phyloP scores from a whole-genome alignment of 2,329 filamentous ascomycete species.

The Boeremia exigua region DNA sequence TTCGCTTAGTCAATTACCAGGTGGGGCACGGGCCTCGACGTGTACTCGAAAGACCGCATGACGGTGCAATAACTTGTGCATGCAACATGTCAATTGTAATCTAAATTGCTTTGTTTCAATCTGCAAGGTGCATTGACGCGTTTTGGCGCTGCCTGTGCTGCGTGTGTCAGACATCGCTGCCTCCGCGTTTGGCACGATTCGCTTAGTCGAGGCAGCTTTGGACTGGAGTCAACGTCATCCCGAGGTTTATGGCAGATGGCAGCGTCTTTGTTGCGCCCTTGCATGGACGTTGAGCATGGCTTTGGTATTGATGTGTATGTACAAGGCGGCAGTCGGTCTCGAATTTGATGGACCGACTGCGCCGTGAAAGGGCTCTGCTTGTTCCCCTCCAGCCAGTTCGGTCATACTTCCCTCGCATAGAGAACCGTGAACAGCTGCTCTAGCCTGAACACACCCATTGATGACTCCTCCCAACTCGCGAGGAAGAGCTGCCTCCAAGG shows the following conservation, averaged over 20 bases:
- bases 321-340: conserved; percentile 26
- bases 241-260: conserved; percentile 17
- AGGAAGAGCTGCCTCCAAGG: conserved; percentile 15
- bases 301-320: conserved; percentile 31
- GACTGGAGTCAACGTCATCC: conserved; percentile 26
- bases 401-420: not conserved
- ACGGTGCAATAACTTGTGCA: conserved; percentile 17
- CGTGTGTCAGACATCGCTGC: conserved; percentile 7
- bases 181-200: conserved; percentile 14
- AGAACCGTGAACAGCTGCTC: conserved; percentile 12
- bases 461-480: conserved; percentile 12
- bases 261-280: conserved; percentile 14
- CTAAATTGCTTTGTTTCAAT: not conserved
- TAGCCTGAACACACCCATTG: conserved; percentile 9
- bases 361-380: conserved; percentile 10
- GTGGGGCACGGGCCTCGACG: conserved; percentile 12
- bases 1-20: conserved; percentile 38
- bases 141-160: conserved; percentile 1
- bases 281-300: conserved; percentile 19
- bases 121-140: not conserved
- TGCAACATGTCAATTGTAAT: not conserved
- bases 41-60: conserved; percentile 7
- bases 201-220: conserved; percentile 17
- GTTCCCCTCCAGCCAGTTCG: conserved; percentile 8
- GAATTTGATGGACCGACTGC: conserved; percentile 16